phyloP scores from a whole-genome alignment of 345 rosid species.

The Rubroshorea leprosula region DNA sequence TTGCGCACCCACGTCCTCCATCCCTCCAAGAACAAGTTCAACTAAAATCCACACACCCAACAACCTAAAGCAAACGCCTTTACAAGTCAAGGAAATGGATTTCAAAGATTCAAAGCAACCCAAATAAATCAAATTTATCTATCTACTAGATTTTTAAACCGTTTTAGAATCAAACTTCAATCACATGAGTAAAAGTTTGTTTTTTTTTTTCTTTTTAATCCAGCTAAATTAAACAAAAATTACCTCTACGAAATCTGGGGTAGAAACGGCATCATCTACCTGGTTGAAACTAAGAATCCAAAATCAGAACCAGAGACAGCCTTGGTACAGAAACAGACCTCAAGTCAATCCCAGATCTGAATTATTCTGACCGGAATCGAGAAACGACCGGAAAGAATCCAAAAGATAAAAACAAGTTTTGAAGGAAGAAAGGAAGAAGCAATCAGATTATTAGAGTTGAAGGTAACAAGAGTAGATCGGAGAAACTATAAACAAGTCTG shows the following conservation, averaged over 20 bases:
- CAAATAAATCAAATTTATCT: no score
- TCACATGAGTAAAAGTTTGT: no score
- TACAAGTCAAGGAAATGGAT: not conserved
- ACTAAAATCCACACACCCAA: slow-evolving; percentile 1
- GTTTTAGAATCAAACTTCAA: no score
- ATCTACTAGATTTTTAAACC: no score
- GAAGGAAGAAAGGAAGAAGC: not conserved
- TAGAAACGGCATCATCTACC: slow-evolving; percentile 11
- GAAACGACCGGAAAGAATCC: not conserved
- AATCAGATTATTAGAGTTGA: slow-evolving; percentile 6
- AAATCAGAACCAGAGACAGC: not conserved
- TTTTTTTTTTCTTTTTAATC: no score
- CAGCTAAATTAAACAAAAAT: no score
- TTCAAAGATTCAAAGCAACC: not conserved
- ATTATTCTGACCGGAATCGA: not conserved
- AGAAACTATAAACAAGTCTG: slow-evolving; percentile 17
- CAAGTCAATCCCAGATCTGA: slow-evolving; percentile 12
- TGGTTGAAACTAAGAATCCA: not conserved
- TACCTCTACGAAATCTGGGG: slow-evolving; percentile 16
- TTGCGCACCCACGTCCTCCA: slow-evolving; percentile 81
- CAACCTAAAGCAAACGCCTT: not conserved
- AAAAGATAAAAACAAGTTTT: not conserved
- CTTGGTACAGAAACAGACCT: not conserved
- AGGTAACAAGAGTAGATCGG: slow-evolving; percentile 9
- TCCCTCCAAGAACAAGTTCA: slow-evolving; percentile 19